Base-by-base conservation (phyloP, 805 yeast species). In the Candida sanyiensis region DNA sequence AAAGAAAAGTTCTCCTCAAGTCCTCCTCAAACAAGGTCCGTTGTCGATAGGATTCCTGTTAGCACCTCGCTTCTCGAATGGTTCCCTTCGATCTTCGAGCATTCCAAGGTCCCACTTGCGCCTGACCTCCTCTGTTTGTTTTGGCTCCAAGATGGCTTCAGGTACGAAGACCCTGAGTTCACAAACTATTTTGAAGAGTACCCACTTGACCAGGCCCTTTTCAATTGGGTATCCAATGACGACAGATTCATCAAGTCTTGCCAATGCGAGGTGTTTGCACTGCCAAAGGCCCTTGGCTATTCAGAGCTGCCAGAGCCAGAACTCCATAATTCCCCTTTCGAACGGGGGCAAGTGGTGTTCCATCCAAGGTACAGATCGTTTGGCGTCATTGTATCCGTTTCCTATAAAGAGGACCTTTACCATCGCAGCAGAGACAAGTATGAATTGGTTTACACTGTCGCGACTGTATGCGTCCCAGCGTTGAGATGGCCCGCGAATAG, bases 311-410 rank as follows among this genome's bases (percentile, higher is more conserved):
- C 38, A 6, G 13, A 9, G 3, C 15, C 35, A 5, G 9, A 34
- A 18, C 21, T 33, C 4, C 20, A n/a, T n/a, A n/a, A n/a, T n/a
- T n/a, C n/a, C n/a, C n/a, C n/a, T n/a, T n/a, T n/a, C n/a, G n/a
- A 24, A 15, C 12, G 32, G 5, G 42, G 42, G 11, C 31, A 34
- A 10, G 16, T 39, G 9, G 33, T 39, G 4, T 25, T 20, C 6
- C 37, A 39, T 25, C 19, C 35, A 7, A 26, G 42, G n/a, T 29
- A 30, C 23, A 34, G 25, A 18, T 11, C 27, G 11, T 35, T 21
- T 25, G 42, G 42, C 3, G 35, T 38, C 12, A 15, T 38, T 3
- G 12, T 38, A 6, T 38, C 33, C 20, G 35, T 38, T 11, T 17
- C 34, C 5, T 38, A 33, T 34, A 35, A 33, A n/a, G 42, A 33